These are phyloP conservation scores for Jasminum sambac DNA, from an alignment of 257 asterid genomes.

Conservation along the genomic window DNA sequence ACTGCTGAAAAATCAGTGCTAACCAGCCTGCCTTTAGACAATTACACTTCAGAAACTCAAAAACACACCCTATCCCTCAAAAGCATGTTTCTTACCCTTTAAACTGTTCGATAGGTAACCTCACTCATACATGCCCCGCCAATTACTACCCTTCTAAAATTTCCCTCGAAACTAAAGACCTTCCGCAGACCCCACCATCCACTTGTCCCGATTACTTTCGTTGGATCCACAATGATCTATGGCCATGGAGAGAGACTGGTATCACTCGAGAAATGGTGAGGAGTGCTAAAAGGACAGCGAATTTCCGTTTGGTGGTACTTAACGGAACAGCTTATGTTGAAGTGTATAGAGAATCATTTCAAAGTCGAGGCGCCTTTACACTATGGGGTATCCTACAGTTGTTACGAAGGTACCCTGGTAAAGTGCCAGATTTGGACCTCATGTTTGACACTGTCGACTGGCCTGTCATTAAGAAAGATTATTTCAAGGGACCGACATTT, in stretches of 20 bases:
- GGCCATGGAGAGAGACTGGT: slow-evolving; percentile 70
- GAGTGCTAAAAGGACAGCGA: slow-evolving; percentile 54
- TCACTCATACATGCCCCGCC: slow-evolving; percentile 53
- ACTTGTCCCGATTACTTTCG: slow-evolving; percentile 72
- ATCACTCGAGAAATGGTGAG: slow-evolving; percentile 58
- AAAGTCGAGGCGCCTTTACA: slow-evolving; percentile 63
- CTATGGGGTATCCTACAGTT: slow-evolving; percentile 82
- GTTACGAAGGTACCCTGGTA: slow-evolving; percentile 67
- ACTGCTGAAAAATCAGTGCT: not conserved
- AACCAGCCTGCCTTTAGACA: not conserved
- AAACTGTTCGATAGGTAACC: slow-evolving; percentile 47
- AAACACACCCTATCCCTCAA: not conserved
- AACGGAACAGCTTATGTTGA: slow-evolving; percentile 68
- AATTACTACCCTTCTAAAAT: slow-evolving; percentile 45
- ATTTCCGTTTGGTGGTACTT: slow-evolving; percentile 59
- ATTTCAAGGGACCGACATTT: slow-evolving; percentile 27
- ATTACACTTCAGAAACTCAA: not conserved
- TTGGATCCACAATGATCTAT: slow-evolving; percentile 70
- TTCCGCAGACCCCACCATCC: slow-evolving; percentile 14
- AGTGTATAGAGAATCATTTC: slow-evolving; percentile 45
- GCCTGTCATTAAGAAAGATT: slow-evolving; percentile 49
- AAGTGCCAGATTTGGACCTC: slow-evolving; percentile 68
- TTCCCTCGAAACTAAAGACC: not conserved
- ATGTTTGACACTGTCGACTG: slow-evolving; percentile 81
- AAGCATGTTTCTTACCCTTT: slow-evolving; percentile 30